These are phyloP conservation scores for Ceratocystis eucalypticola DNA, from an alignment of 2,329 filamentous ascomycete genomes.

Conservation along the genomic window DNA sequence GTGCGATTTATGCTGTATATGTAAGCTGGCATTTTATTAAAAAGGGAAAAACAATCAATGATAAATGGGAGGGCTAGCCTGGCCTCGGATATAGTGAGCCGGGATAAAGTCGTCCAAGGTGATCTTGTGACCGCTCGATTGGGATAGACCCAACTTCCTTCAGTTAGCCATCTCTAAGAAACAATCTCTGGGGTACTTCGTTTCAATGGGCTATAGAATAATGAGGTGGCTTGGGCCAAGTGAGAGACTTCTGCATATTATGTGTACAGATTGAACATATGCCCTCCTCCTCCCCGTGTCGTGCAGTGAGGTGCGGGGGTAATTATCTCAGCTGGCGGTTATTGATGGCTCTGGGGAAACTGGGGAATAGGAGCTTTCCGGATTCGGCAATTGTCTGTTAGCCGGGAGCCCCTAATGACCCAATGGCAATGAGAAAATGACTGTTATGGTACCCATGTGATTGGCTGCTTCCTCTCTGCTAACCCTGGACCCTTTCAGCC, in stretches of 20 bases:
- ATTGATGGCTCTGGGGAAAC: background rate
- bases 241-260: no score
- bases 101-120: conserved; percentile 18
- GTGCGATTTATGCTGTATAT: background rate
- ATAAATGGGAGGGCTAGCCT: background rate
- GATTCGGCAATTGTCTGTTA: conserved; percentile 13
- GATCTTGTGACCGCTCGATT: conserved; percentile 13
- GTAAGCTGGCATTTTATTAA: background rate
- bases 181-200: no score
- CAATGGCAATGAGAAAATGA: conserved; percentile 1
- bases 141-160: background rate
- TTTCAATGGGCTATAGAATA: no score
- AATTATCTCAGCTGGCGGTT: background rate
- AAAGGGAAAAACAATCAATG: background rate
- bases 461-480: background rate
- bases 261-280: no score
- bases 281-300: no score
- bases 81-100: conserved; percentile 19
- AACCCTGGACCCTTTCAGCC: background rate
- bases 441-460: background rate
- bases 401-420: conserved; percentile 17
- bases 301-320: no score
- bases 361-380: conserved; percentile 13
- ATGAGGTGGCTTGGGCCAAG: no score
- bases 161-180: background rate